A percentile compares a stretch with the other conserved stretches of the same genome.
Conservation (phyloP, 2,329 filamentous ascomycete genomes). For the Hypoxylon sp. region DNA sequence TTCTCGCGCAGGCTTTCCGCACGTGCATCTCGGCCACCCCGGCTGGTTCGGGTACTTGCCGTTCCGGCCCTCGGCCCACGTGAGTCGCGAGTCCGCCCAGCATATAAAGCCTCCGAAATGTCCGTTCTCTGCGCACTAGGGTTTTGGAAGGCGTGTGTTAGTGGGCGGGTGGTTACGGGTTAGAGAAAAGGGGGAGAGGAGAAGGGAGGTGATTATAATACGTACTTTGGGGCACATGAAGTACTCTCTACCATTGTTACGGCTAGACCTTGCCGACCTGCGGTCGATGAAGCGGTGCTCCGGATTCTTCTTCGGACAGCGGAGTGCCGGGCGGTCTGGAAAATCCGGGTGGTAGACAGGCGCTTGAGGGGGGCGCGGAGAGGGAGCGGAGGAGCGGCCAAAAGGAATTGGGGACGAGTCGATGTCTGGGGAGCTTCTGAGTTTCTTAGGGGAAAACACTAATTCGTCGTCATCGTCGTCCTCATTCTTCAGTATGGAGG, state of each 20-base stretch:
- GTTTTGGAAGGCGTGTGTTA: background rate
- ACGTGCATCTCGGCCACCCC: constrained; percentile 31
- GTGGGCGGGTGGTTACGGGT: background rate
- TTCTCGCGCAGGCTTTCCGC: constrained; percentile 34
- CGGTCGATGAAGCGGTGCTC: constrained; percentile 19
- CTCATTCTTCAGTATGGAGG: constrained; percentile 1
- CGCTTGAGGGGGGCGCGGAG: background rate
- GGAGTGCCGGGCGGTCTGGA: constrained; percentile 28
- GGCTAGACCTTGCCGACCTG: background rate
- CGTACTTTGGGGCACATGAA: constrained; percentile 30
- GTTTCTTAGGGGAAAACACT: constrained; percentile 32
- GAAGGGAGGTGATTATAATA: background rate
- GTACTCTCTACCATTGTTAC: constrained; percentile 27
- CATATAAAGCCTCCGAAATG: constrained; percentile 34
- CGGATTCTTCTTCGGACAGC: constrained; percentile 15
- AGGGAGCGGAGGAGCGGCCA: background rate
- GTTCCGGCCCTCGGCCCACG: constrained; percentile 7
- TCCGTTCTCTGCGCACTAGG: constrained; percentile 1
- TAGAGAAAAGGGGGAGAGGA: background rate
- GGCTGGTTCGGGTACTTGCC: background rate
- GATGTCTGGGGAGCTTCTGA: constrained; percentile 2
- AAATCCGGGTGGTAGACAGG: constrained; percentile 33
- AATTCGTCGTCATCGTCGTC: constrained; percentile 25
- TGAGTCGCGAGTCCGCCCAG: constrained; percentile 38
- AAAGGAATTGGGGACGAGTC: constrained; percentile 22